Conservation (phyloP, 352 stramenopile species). For the Phytophthora multivora region DNA sequence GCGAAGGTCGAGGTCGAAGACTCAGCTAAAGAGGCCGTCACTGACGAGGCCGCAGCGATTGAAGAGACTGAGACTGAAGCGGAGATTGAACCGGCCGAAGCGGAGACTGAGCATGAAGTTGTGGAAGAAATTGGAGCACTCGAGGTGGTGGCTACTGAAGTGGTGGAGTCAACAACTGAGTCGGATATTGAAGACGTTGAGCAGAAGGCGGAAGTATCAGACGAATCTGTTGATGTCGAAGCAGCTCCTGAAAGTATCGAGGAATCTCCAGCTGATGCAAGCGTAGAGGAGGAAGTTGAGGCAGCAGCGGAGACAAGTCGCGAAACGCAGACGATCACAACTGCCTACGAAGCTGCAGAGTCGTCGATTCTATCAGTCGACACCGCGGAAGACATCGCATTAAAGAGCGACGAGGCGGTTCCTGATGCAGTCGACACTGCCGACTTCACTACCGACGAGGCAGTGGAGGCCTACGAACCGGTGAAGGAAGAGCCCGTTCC, state of each 20-base stretch:
- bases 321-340: slow-evolving; percentile 16
- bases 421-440: slow-evolving; percentile 23
- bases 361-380: slow-evolving; percentile 7
- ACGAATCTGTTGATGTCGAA: neutral
- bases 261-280: neutral
- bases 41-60: neutral
- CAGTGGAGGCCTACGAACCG: slow-evolving; percentile 6
- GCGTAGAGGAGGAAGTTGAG: neutral
- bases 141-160: neutral
- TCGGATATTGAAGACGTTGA: slow-evolving; percentile 2
- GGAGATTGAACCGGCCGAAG: neutral
- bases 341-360: slow-evolving; percentile 12
- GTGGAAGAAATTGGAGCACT: slow-evolving; percentile 4
- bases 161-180: slow-evolving; percentile 7
- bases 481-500: slow-evolving; percentile 1
- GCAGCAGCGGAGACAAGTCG: slow-evolving; percentile 1
- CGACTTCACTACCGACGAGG: slow-evolving; percentile 30
- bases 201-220: neutral
- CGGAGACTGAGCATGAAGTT: neutral
- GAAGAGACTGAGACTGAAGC: neutral
- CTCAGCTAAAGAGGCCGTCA: neutral
- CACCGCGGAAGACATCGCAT: neutral
- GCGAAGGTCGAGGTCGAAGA: too few relatives aligned
- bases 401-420: neutral
- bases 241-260: slow-evolving; percentile 2